Evolutionary conservation across 345 rosid species (phyloP).

Genomic region (Boechera stricta): DNA sequence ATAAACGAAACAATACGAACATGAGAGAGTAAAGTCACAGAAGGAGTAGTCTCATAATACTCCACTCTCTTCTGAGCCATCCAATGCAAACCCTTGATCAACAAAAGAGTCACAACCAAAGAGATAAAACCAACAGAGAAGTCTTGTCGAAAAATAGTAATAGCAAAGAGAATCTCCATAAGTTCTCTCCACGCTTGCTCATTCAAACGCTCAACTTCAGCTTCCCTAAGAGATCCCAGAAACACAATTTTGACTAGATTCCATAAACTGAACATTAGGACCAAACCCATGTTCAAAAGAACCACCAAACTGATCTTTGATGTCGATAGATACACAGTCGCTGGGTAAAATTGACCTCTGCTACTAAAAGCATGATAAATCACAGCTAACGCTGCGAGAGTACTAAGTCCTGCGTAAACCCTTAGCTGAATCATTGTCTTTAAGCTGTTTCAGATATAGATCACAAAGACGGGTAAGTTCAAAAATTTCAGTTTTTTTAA

Average conservation of each 20-base stretch:
- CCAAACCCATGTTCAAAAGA: slow-evolving; percentile 90
- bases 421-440: slow-evolving; percentile 71
- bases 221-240: slow-evolving; percentile 93
- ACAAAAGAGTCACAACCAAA: slow-evolving; percentile 78
- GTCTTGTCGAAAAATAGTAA: slow-evolving; percentile 91
- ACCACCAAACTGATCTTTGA: slow-evolving; percentile 83
- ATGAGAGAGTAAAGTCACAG: slow-evolving; percentile 73
- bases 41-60: slow-evolving; percentile 93
- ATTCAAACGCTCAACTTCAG: slow-evolving; percentile 91
- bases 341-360: slow-evolving; percentile 90
- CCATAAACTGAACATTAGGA: slow-evolving; percentile 79
- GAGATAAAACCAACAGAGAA: slow-evolving; percentile 79
- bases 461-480: background rate
- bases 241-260: slow-evolving; percentile 71
- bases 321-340: slow-evolving; percentile 80
- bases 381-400: slow-evolving; percentile 60
- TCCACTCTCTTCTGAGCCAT: slow-evolving; percentile 96
- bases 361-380: slow-evolving; percentile 84
- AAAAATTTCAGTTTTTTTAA: background rate
- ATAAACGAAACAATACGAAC: slow-evolving; percentile 79
- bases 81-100: slow-evolving; percentile 92
- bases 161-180: slow-evolving; percentile 94
- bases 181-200: slow-evolving; percentile 95
- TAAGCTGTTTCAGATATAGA: slow-evolving; percentile 22
- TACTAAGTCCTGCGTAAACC: slow-evolving; percentile 73